phyloP scores from a whole-genome alignment of 305 asterid species.

The Monarda citriodora region DNA sequence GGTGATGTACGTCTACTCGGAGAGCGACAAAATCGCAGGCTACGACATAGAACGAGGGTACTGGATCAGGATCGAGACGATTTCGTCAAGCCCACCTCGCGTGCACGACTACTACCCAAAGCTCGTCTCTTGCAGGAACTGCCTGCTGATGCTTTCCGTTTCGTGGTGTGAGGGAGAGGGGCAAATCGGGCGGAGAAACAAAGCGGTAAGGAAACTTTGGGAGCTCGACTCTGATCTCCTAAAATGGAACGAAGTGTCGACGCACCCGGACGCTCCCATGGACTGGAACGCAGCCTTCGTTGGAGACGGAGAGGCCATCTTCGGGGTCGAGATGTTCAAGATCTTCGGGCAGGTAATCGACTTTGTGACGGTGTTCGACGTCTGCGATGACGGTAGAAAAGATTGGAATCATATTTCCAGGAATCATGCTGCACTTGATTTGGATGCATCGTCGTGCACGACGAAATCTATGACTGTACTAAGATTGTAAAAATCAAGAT shows the following conservation, averaged over 20 bases:
- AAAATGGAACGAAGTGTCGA: conserved; percentile 64
- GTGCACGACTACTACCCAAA: conserved; percentile 91
- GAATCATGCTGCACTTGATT: conserved; percentile 66
- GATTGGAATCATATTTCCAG: conserved; percentile 84
- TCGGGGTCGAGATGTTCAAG: conserved; percentile 95
- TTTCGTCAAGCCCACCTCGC: conserved; percentile 59
- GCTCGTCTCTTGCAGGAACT: conserved; percentile 58
- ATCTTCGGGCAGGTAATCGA: conserved; percentile 97
- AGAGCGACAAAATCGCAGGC: conserved; percentile 69
- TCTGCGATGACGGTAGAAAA: conserved; percentile 26
- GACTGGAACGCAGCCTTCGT: conserved; percentile 98
- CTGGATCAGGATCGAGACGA: conserved; percentile 73
- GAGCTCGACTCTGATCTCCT: conserved; percentile 66
- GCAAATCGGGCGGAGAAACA: conserved; percentile 89
- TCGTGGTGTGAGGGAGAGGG: conserved; percentile 99
- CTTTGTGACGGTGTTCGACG: conserved; percentile 69
- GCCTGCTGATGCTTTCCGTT: conserved; percentile 77
- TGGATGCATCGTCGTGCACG: conserved; percentile 90
- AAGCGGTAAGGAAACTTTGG: conserved; percentile 95
- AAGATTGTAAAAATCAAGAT: conserved; percentile 44
- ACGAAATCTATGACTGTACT: conserved; percentile 86
- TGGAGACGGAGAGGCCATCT: conserved; percentile 55
- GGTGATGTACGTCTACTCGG: conserved; percentile 78
- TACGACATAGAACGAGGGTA: conserved; percentile 81
- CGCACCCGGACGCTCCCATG: conserved; percentile 98